These are phyloP conservation scores for Pyrenochaeta sp. DNA, from an alignment of 2,329 filamentous ascomycete species.

Conservation along the genomic window DNA sequence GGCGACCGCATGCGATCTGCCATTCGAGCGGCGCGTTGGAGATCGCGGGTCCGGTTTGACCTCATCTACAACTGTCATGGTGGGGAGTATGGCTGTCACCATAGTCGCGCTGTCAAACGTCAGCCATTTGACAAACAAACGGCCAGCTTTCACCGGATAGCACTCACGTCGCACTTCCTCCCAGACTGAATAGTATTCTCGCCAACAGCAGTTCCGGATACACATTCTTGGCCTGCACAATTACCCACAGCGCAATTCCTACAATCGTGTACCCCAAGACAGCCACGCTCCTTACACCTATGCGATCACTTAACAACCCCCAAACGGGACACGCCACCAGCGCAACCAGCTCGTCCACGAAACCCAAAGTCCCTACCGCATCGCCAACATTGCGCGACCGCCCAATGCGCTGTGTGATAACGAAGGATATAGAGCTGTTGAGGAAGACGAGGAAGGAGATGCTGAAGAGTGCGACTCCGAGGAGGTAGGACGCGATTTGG, in stretches of 20 bases:
- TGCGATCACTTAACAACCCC: constrained; percentile 79
- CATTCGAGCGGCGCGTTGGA: constrained; percentile 39
- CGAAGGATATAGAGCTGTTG: constrained; percentile 84
- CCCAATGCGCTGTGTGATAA: constrained; percentile 83
- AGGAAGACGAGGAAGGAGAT: constrained; percentile 91
- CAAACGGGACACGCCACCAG: constrained; percentile 81
- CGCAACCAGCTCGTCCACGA: constrained; percentile 83
- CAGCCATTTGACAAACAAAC: constrained; percentile 11
- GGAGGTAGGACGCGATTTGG: constrained; percentile 75
- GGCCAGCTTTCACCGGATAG: neutral
- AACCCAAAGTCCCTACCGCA: constrained; percentile 84
- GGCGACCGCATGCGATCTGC: constrained; percentile 66
- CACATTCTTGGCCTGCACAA: constrained; percentile 86
- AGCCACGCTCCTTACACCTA: constrained; percentile 71
- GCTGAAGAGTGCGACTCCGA: constrained; percentile 84
- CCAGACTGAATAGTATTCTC: constrained; percentile 86
- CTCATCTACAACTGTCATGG: constrained; percentile 59
- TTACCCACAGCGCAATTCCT: constrained; percentile 76
- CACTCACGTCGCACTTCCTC: constrained; percentile 81
- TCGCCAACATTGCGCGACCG: constrained; percentile 77
- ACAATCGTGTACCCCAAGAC: constrained; percentile 85
- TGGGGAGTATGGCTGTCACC: constrained; percentile 93
- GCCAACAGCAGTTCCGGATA: constrained; percentile 89
- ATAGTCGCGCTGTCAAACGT: constrained; percentile 72
- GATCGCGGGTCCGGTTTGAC: constrained; percentile 34